These are phyloP conservation scores for Termitomyces sp. DNA, from an alignment of 768 basidiomycete genomes.

Conservation along the genomic window DNA sequence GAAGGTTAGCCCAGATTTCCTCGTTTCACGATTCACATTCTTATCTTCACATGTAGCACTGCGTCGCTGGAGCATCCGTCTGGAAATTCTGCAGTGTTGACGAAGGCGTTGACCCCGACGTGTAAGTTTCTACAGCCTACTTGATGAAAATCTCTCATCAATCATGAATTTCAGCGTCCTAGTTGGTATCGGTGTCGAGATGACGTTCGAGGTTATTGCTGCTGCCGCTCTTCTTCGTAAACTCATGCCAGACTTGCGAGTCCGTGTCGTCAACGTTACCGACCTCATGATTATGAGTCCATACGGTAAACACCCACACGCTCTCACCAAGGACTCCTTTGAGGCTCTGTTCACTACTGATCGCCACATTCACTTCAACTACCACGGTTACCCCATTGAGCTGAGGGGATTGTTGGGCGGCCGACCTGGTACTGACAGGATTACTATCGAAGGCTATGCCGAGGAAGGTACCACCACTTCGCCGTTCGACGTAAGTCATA, in stretches of 20 bases:
- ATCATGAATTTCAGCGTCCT: constrained; percentile 49
- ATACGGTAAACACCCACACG: constrained; percentile 70
- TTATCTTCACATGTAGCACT: constrained; percentile 44
- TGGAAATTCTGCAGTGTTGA: constrained; percentile 83
- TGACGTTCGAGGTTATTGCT: constrained; percentile 85
- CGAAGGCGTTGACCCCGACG: constrained; percentile 64
- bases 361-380: constrained; percentile 71
- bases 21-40: neutral
- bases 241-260: constrained; percentile 63
- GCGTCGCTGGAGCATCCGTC: constrained; percentile 79
- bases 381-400: constrained; percentile 77
- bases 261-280: constrained; percentile 85
- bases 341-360: constrained; percentile 67
- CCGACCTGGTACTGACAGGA: constrained; percentile 39
- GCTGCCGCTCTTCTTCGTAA: constrained; percentile 77
- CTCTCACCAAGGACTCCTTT: constrained; percentile 57
- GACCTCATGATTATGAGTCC: constrained; percentile 81
- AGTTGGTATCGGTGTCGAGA: constrained; percentile 83
- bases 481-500: constrained; percentile 59
- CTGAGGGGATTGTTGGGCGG: constrained; percentile 62
- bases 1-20: constrained; percentile 28
- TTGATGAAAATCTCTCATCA: neutral
- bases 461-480: constrained; percentile 81
- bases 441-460: constrained; percentile 56
- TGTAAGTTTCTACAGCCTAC: constrained; percentile 34